phyloP scores from a whole-genome alignment of 2,329 filamentous ascomycete genomes.

The Sporothrix phasma region DNA sequence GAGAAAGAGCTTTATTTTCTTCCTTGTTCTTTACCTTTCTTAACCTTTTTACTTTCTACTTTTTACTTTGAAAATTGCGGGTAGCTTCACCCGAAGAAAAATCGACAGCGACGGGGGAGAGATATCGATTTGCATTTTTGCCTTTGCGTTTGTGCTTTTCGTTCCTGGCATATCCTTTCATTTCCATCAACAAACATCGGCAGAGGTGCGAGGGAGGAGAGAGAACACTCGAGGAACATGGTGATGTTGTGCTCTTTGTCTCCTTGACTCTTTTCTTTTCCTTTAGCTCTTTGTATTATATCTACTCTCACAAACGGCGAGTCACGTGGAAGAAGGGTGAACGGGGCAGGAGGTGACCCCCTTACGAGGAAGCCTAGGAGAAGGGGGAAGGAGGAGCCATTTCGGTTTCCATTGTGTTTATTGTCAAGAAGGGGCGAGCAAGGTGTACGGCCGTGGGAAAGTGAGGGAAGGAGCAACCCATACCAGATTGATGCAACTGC shows the following conservation, averaged over 20 bases:
- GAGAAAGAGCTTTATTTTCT: conserved; percentile 5
- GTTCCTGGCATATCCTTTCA: not conserved
- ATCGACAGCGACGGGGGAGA: not conserved
- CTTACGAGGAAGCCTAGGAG: not conserved
- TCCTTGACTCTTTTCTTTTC: too few relatives aligned
- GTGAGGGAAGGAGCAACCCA: not conserved
- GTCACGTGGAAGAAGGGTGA: not conserved
- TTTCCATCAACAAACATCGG: not conserved
- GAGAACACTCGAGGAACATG: not conserved
- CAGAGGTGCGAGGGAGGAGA: not conserved
- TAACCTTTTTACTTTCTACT: not conserved
- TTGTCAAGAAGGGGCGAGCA: not conserved
- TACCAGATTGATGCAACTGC: not conserved
- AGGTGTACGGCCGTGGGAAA: too few relatives aligned
- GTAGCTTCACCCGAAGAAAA: not conserved
- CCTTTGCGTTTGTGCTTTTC: not conserved
- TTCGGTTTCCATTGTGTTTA: not conserved
- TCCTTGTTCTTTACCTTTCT: not conserved
- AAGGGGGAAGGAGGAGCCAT: not conserved
- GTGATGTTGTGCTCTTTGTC: not conserved
- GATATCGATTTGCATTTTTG: conserved; percentile 5
- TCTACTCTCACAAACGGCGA: not conserved
- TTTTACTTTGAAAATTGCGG: not conserved
- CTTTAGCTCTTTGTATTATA: conserved; percentile 3
- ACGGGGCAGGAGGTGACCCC: not conserved